phyloP scores from a whole-genome alignment of 441 rosid species.

The Macaranga tanarius region DNA sequence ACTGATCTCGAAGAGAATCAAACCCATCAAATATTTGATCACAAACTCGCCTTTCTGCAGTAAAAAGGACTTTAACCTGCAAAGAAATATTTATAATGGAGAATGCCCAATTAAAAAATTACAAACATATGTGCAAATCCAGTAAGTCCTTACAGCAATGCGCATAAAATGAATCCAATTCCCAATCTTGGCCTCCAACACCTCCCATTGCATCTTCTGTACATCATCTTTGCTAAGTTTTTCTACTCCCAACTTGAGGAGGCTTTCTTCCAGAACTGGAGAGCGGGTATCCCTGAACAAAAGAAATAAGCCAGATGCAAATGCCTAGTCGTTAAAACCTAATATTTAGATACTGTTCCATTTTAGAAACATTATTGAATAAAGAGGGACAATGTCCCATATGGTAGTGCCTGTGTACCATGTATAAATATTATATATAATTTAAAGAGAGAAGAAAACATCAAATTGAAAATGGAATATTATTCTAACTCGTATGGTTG shows the following conservation, averaged over 20 bases:
- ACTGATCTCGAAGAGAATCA: slow-evolving; percentile 85
- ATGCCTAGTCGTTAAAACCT: background rate
- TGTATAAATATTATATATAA: background rate
- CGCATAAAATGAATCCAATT: slow-evolving; percentile 99
- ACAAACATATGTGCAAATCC: slow-evolving; percentile 3
- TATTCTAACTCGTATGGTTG: background rate
- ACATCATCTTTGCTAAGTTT: slow-evolving; percentile 95
- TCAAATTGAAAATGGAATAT: background rate
- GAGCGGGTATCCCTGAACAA: slow-evolving; percentile 79
- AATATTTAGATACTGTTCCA: background rate
- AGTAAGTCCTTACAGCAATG: slow-evolving; percentile 69
- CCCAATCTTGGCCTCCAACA: slow-evolving; percentile 95
- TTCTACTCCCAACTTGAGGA: slow-evolving; percentile 88
- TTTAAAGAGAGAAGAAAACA: background rate
- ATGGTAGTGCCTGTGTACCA: too few species aligned
- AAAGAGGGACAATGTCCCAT: background rate
- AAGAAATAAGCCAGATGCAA: background rate
- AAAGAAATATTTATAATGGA: slow-evolving; percentile 29
- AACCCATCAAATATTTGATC: slow-evolving; percentile 88
- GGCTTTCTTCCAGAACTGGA: slow-evolving; percentile 79
- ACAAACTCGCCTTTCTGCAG: slow-evolving; percentile 90
- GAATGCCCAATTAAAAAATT: slow-evolving; percentile 13
- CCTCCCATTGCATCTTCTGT: slow-evolving; percentile 98
- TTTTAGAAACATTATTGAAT: background rate
- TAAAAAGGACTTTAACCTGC: slow-evolving; percentile 91